Conservation (phyloP, 352 stramenopile species). For the Phytophthora sansomeana region DNA sequence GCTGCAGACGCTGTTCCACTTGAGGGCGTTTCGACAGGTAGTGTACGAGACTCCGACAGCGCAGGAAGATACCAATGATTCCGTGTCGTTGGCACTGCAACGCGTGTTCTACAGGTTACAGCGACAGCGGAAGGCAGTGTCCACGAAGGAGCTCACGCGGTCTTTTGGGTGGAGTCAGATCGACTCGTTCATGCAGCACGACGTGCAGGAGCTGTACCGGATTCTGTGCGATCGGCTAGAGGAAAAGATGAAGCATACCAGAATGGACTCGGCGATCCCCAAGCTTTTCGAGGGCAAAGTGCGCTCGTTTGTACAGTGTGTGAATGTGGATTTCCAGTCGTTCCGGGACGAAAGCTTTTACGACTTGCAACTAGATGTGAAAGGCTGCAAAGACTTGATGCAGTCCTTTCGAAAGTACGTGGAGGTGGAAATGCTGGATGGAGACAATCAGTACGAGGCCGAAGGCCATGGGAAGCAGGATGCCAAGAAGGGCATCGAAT, state of each 20-base stretch:
- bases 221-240: slow-evolving; percentile 93
- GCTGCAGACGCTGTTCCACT: slow-evolving; percentile 92
- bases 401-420: slow-evolving; percentile 93
- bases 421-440: slow-evolving; percentile 92
- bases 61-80: slow-evolving; percentile 85
- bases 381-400: slow-evolving; percentile 90
- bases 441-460: slow-evolving; percentile 95
- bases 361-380: slow-evolving; percentile 94
- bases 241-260: slow-evolving; percentile 93
- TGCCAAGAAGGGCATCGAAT: slow-evolving; percentile 89
- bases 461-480: slow-evolving; percentile 92
- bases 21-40: slow-evolving; percentile 85
- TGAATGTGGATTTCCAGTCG: slow-evolving; percentile 92
- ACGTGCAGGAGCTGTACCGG: slow-evolving; percentile 92
- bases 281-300: slow-evolving; percentile 92
- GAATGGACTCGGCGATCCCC: slow-evolving; percentile 81
- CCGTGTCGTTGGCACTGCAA: slow-evolving; percentile 83
- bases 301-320: slow-evolving; percentile 91
- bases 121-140: slow-evolving; percentile 78
- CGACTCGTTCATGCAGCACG: slow-evolving; percentile 94
- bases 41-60: slow-evolving; percentile 86
- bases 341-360: slow-evolving; percentile 93
- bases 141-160: slow-evolving; percentile 93
- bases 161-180: slow-evolving; percentile 94
- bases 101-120: slow-evolving; percentile 89